Percentiles rank a stretch among this genome's conserved stretches.
phyloP scores from a whole-genome alignment of 768 basidiomycete species.

The Leccinum arenicola region DNA sequence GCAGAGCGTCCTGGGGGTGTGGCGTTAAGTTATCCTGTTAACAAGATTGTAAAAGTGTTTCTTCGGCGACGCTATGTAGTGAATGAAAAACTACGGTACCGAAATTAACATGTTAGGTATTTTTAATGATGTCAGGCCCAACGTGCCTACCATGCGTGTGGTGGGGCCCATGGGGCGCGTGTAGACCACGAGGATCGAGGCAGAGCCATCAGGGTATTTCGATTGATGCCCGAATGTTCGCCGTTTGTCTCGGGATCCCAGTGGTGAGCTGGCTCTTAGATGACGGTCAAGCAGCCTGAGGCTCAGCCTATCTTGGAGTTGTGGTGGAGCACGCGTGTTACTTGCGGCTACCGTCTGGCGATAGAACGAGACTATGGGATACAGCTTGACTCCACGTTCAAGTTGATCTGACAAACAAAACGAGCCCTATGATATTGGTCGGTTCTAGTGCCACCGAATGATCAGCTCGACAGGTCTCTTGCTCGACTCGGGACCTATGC shows the following conservation, averaged over 20 bases:
- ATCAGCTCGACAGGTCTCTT: not conserved
- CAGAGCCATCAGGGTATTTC: not conserved
- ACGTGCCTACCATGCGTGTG: slow-evolving; percentile 12
- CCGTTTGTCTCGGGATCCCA: not conserved
- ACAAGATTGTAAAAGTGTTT: not conserved
- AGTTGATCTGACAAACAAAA: not conserved
- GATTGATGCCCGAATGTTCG: slow-evolving; percentile 1
- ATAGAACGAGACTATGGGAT: not conserved
- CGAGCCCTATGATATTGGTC: not conserved
- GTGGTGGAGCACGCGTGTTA: not conserved
- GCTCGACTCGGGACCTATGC: not conserved
- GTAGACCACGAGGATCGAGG: slow-evolving; percentile 19
- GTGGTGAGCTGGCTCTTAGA: not conserved
- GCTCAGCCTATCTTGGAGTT: not conserved
- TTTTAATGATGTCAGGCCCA: slow-evolving; percentile 1
- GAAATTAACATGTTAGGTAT: slow-evolving; percentile 4
- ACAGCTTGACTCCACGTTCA: not conserved
- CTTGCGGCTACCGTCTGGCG: not conserved
- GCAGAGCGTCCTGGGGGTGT: not conserved
- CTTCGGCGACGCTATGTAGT: not conserved
- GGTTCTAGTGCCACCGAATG: not conserved
- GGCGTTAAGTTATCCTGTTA: not conserved
- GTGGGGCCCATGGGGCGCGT: not conserved
- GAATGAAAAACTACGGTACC: slow-evolving; percentile 18
- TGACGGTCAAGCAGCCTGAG: not conserved